Evolutionary conservation across 305 asterid genomes (phyloP), one percentile per base, ranked within the genome.

Genomic region (Fraxinus angustifolia): DNA sequence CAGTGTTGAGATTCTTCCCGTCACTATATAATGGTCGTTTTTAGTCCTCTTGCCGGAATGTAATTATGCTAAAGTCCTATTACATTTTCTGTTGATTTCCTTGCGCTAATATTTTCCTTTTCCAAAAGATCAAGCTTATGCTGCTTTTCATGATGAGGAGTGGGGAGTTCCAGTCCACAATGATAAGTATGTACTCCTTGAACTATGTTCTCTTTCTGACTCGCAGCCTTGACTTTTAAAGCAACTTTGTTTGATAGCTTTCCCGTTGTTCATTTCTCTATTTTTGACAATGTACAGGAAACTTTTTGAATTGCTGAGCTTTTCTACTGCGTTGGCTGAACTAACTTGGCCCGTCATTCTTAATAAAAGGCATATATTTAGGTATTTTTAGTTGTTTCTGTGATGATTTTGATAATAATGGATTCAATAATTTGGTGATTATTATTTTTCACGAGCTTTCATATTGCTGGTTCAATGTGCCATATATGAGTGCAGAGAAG

Each of bases 91-190:
- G 68, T 50, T 53, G 31, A 19, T 81, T 80, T 82, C 86, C 75
- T 36, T 78, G 78, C 84, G 68, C 87, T 89, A 76, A 90, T 83
- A 87, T 73, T 85, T 86, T 75, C 30, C 79, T 84, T 85, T 75
- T 78, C 77, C 10, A 77, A 78, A 82, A 94, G 98, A 91, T 88
- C 85, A 89, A 35, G 56, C 75, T 36, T 92, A 93, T 82, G 90
- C 89, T 83, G 92, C 93, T 75, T 91, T 91, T 84, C 98, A 93
- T 84, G 98, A 93, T 36, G 96, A 93, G 86, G 98, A 92, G 88
- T 93, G 98, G 98, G 98, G 97, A 79, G 91, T 91, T 89, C 93
- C 97, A 65, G 91, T 85, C 82, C 97, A 93, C 19, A 92, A 89
- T 78, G 98, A 93, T 86, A 89, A 86, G 98, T 93, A 87, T 14